Evolutionary conservation across 225 moss, liverwort and hornwort genomes (phyloP).

Genomic region (Marchantia polymorpha): DNA sequence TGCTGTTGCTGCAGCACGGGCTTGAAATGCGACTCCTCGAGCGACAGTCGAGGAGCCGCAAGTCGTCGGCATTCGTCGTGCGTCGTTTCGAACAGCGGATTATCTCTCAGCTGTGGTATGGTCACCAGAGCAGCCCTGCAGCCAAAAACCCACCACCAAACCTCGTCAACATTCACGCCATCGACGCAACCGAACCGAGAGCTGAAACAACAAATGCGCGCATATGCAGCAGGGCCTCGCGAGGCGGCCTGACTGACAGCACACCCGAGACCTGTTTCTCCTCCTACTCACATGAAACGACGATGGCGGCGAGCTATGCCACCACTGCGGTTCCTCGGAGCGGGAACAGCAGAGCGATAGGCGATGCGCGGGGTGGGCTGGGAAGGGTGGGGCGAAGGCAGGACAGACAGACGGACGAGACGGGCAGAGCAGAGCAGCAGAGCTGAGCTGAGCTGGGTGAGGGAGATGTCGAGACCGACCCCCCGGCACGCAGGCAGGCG

Average conservation of each 20-base stretch:
- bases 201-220: not conserved
- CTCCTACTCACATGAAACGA: conserved; percentile 13
- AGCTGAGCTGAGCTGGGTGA: no score
- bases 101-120: conserved; percentile 36
- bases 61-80: conserved; percentile 10
- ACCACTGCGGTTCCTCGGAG: not conserved
- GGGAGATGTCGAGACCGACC: no score
- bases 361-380: no score
- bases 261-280: not conserved
- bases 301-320: not conserved
- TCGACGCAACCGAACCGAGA: not conserved
- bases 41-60: conserved; percentile 27
- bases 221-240: no score
- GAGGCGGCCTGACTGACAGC: not conserved
- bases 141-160: not conserved
- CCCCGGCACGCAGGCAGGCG: no score
- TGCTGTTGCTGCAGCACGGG: not conserved
- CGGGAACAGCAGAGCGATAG: not conserved
- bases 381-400: not conserved
- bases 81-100: conserved; percentile 36
- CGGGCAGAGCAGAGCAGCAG: no score
- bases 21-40: conserved; percentile 29
- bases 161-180: not conserved
- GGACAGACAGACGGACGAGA: no score
- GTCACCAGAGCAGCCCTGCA: conserved; percentile 26